These are phyloP conservation scores for Ganoderma sinense DNA, from an alignment of 1,284 basidiomycete genomes.

Conservation along the genomic window DNA sequence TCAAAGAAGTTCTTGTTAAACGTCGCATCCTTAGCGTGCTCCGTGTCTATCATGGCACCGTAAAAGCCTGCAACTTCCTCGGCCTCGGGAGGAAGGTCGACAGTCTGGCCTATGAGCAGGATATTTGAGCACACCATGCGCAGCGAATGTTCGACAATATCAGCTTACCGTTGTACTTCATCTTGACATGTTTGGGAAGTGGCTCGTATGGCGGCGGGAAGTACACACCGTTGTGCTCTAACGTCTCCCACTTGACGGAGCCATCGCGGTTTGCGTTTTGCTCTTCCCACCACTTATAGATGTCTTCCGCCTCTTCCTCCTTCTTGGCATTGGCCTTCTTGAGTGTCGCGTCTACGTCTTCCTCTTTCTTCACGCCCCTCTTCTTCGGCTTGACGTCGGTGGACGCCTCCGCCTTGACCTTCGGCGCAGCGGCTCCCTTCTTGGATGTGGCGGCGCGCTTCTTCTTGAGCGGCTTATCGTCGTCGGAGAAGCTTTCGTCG, in stretches of 20 bases:
- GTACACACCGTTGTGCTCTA: constrained; percentile 94
- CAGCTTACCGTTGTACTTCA: constrained; percentile 91
- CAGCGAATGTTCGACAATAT: background rate
- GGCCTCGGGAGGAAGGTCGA: constrained; percentile 84
- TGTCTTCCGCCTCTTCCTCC: constrained; percentile 70
- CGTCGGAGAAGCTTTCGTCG: constrained; percentile 48
- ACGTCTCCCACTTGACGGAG: constrained; percentile 89
- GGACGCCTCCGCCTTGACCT: constrained; percentile 49
- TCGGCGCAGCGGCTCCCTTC: constrained; percentile 43
- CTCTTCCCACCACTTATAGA: constrained; percentile 87
- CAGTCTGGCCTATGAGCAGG: constrained; percentile 66
- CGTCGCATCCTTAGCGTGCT: constrained; percentile 88
- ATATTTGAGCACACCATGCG: background rate
- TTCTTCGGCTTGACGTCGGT: constrained; percentile 40
- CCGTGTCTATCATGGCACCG: constrained; percentile 91
- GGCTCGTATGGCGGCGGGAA: constrained; percentile 96
- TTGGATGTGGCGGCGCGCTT: constrained; percentile 42
- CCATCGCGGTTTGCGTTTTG: constrained; percentile 76
- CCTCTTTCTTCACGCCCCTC: constrained; percentile 45
- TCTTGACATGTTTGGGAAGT: constrained; percentile 86
- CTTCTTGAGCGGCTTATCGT: constrained; percentile 52
- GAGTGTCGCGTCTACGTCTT: constrained; percentile 43
- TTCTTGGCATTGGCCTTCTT: constrained; percentile 64
- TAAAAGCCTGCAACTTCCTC: constrained; percentile 99
- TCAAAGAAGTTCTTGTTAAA: constrained; percentile 98